Evolutionary conservation across 1,284 basidiomycete genomes (phyloP).

Genomic region (Ustilago tritici): DNA sequence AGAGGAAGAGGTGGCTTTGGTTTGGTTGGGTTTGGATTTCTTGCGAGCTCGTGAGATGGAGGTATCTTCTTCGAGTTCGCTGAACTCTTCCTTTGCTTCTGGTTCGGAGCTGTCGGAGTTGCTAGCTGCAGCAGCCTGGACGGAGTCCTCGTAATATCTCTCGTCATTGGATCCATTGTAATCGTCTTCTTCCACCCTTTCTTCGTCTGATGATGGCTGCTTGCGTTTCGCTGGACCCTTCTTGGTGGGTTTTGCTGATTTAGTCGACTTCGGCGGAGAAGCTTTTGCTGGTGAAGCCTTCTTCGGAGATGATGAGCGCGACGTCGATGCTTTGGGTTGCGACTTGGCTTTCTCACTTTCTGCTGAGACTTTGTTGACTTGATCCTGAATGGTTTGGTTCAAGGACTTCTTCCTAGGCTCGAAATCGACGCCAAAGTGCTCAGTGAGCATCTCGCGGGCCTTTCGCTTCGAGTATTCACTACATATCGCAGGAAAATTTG

Average conservation of each 20-base stretch:
- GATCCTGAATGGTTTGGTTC: slow-evolving; percentile 10
- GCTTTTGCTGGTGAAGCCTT: slow-evolving; percentile 12
- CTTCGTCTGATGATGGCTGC: neutral
- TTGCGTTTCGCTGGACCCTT: slow-evolving; percentile 24
- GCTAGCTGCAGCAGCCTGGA: neutral
- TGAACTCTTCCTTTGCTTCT: slow-evolving; percentile 14
- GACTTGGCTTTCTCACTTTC: neutral
- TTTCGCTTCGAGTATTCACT: slow-evolving; percentile 30
- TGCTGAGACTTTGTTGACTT: slow-evolving; percentile 14
- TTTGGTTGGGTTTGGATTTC: slow-evolving; percentile 7
- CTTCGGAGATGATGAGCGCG: slow-evolving; percentile 11
- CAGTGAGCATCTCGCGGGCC: slow-evolving; percentile 26
- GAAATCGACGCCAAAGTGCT: slow-evolving; percentile 36
- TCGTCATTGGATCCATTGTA: slow-evolving; percentile 1
- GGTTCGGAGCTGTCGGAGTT: slow-evolving; percentile 2
- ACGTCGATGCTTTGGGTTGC: slow-evolving; percentile 8
- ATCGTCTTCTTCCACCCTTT: slow-evolving; percentile 3
- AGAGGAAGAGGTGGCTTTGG: slow-evolving; percentile 8
- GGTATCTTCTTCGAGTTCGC: slow-evolving; percentile 46
- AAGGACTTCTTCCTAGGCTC: slow-evolving; percentile 33
- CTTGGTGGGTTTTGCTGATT: slow-evolving; percentile 4
- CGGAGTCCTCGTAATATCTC: neutral
- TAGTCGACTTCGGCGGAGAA: neutral
- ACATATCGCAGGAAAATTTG: neutral
- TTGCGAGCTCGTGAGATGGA: slow-evolving; percentile 19